A percentile compares a stretch with the other conserved stretches of the same genome.
These are phyloP conservation scores for Xylaria sp. DNA, from an alignment of 2,329 filamentous ascomycete genomes.

Conservation along the genomic window DNA sequence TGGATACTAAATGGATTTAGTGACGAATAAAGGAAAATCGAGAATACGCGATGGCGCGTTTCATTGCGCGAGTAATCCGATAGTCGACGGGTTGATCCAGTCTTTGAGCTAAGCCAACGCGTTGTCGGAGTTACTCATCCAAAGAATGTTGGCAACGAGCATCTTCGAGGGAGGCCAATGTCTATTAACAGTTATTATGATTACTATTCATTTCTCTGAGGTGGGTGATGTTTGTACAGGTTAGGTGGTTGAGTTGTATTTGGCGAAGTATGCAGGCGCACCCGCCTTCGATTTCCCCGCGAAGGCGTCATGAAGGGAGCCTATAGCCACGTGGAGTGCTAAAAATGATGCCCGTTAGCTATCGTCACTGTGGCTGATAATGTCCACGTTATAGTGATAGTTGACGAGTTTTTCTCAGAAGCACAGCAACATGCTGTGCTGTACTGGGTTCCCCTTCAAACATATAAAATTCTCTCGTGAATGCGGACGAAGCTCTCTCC, in stretches of 20 bases:
- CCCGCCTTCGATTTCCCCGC: slow-evolving; percentile 10
- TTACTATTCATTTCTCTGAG: neutral
- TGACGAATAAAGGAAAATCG: slow-evolving; percentile 13
- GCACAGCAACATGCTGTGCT: neutral
- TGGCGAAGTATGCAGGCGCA: neutral
- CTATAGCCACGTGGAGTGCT: slow-evolving; percentile 13
- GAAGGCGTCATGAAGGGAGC: neutral
- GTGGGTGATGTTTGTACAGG: neutral
- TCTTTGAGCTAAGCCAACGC: slow-evolving; percentile 15
- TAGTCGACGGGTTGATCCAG: slow-evolving; percentile 8
- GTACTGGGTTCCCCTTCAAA: neutral
- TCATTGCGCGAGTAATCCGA: slow-evolving; percentile 18
- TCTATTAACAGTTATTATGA: neutral
- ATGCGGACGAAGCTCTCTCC: slow-evolving; percentile 15
- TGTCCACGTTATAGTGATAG: slow-evolving; percentile 10
- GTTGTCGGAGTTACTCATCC: slow-evolving; percentile 23
- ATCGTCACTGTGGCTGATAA: slow-evolving; percentile 8
- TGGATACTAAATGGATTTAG: slow-evolving; percentile 14
- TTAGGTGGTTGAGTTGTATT: neutral
- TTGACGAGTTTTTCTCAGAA: slow-evolving; percentile 17
- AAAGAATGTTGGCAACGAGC: neutral
- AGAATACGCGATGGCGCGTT: slow-evolving; percentile 28
- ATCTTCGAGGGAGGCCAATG: neutral
- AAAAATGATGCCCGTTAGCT: neutral
- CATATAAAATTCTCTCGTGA: slow-evolving; percentile 3